Evolutionary conservation across 2,329 filamentous ascomycete species (phyloP).

Genomic region (Chaetomiaceae sp.): DNA sequence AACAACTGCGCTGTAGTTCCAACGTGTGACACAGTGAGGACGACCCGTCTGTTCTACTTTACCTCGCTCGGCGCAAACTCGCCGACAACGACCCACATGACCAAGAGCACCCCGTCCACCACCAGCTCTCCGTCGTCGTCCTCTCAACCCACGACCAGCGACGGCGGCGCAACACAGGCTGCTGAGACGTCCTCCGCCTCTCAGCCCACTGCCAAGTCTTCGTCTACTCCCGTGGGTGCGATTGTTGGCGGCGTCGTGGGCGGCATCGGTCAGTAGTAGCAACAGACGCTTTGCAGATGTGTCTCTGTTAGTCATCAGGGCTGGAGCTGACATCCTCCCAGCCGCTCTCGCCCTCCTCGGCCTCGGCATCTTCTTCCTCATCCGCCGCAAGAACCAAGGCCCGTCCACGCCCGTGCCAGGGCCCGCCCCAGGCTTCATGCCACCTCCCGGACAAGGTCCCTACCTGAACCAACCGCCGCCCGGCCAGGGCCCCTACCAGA

Average conservation of each 20-base stretch:
- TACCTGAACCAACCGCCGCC: constrained; percentile 4
- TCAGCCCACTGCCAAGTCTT: not conserved
- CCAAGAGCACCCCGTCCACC: not conserved
- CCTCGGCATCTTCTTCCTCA: constrained; percentile 15
- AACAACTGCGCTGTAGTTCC: not conserved
- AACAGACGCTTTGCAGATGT: not conserved
- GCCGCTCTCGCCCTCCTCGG: constrained; percentile 13
- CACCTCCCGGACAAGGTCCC: not conserved
- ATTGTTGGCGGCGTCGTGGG: constrained; percentile 20
- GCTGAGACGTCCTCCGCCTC: not conserved
- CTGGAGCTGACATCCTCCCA: not conserved
- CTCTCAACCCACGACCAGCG: constrained; percentile 19
- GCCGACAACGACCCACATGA: not conserved
- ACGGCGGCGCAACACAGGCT: not conserved
- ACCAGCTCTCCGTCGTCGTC: constrained; percentile 15
- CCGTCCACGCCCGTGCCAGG: not conserved
- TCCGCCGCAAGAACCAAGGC: constrained; percentile 11
- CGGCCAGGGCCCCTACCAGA: not conserved
- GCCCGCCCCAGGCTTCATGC: not conserved
- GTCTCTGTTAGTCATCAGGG: not conserved
- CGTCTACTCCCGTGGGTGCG: constrained; percentile 10
- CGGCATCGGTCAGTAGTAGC: constrained; percentile 18
- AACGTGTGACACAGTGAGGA: constrained; percentile 7
- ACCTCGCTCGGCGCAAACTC: not conserved
- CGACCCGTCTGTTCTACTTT: constrained; percentile 3